Base-by-base conservation (phyloP, 2,329 filamentous ascomycete genomes). In the Trichoderma sp. region DNA sequence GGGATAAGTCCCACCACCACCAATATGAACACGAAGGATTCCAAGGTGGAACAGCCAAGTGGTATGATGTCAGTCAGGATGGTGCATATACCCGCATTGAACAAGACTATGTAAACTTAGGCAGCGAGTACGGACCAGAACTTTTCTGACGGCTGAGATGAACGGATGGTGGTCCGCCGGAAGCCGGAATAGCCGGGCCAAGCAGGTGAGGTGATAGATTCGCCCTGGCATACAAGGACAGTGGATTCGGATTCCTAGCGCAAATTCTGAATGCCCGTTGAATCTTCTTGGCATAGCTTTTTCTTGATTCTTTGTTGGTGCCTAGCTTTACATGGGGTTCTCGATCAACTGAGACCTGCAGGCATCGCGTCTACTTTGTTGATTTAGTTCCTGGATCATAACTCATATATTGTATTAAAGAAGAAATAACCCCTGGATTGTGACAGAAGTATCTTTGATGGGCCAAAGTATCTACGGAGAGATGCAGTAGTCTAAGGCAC, bases 61-160 rank as follows among this genome's bases (percentile, higher is more conserved):
- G 53, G 65, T 17, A 68, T 68, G 65, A 68, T 58, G 36, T 68
- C 65, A 68, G 32, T 20, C 53, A 34, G 4, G 36, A n/a, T 50
- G 53, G 34, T 15, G 36, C 53, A 58, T 12, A 43, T 68, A 26
- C 3, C 26, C 26, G 13, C 36, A 50, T 17, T n/a, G 55, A 34
- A 39, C 6, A 17, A 3, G 36, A 32, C 55, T 68, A 59, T 26
- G 36, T 32, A 47, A 30, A 47, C 15, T 26, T 59, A 59, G 53
- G 47, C 9, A 36, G 23, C 17, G 50, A 59, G 36, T 34, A 20
- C 26, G 55, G 30, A n/a, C 32, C 26, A 47, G 36, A n/a, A 7
- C 15, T 17, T 59, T 20, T 58, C n/a, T 7, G 36, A 68, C 7
- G 65, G n/a, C 17, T 68, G 34, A 26, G 28, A 28, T 13, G 23